Conservation (phyloP, 2,329 filamentous ascomycete species). For the Lasiodiplodia sp. region DNA sequence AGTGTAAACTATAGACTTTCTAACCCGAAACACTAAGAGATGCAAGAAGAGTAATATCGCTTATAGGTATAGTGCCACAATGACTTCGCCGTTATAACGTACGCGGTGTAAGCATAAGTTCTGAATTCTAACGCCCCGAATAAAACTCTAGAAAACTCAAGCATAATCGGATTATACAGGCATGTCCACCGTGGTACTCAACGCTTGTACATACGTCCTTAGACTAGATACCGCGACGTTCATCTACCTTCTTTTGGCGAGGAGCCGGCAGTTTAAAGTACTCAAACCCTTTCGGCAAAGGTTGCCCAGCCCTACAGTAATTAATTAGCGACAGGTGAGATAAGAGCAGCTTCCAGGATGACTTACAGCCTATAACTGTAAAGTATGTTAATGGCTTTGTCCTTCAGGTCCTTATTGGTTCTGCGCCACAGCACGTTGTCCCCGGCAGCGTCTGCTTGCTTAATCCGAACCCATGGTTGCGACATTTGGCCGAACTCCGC, state of each 20-base stretch:
- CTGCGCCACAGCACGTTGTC: slow-evolving; percentile 43
- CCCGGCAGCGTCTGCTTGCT: slow-evolving; percentile 1
- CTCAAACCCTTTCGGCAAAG: background rate
- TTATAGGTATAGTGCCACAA: background rate
- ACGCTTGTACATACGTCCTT: background rate
- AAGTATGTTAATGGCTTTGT: slow-evolving; percentile 53
- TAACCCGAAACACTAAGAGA: background rate
- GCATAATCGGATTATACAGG: background rate
- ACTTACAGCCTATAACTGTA: slow-evolving; percentile 50
- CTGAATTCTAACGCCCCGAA: background rate
- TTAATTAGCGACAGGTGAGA: background rate
- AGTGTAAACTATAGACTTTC: background rate
- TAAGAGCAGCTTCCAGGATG: background rate
- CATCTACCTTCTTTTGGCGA: background rate
- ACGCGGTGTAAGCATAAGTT: background rate
- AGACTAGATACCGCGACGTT: background rate
- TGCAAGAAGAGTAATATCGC: background rate
- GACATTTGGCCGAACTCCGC: background rate
- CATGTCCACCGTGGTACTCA: background rate
- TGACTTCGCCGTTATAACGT: background rate
- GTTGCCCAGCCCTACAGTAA: background rate
- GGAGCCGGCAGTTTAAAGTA: background rate
- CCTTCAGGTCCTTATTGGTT: slow-evolving; percentile 60
- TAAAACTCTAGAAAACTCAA: background rate
- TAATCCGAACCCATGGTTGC: slow-evolving; percentile 17